These are phyloP conservation scores for Hypoxylon perforatum DNA, from an alignment of 495 filamentous ascomycete genomes.

Conservation along the genomic window DNA sequence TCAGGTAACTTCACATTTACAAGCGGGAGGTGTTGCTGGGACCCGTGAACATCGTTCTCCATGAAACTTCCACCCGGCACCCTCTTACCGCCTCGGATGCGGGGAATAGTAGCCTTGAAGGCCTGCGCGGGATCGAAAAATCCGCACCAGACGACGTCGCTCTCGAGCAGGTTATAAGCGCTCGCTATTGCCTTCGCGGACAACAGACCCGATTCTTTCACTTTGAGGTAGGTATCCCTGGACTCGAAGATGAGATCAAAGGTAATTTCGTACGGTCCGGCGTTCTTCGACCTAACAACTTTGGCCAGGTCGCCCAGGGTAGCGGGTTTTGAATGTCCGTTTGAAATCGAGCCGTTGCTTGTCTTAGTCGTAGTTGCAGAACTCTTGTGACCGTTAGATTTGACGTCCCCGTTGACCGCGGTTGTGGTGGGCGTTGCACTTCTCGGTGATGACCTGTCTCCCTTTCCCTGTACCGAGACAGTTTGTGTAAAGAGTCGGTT, in stretches of 20 bases:
- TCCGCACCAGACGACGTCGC: conserved; percentile 51
- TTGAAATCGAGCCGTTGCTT: conserved; percentile 5
- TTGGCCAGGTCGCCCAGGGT: conserved; percentile 50
- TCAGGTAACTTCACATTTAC: conserved; percentile 40
- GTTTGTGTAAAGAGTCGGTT: conserved; percentile 28
- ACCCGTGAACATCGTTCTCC: conserved; percentile 54
- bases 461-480: conserved; percentile 20
- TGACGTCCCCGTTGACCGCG: background rate
- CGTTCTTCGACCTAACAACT: conserved; percentile 62
- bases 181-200: conserved; percentile 41
- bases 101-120: conserved; percentile 57
- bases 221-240: conserved; percentile 43
- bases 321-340: conserved; percentile 11
- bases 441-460: conserved; percentile 2
- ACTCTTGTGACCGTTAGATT: background rate
- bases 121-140: conserved; percentile 59
- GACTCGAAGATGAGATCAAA: conserved; percentile 62
- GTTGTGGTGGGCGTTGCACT: background rate
- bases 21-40: conserved; percentile 48
- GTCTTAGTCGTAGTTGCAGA: background rate
- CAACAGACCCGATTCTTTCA: conserved; percentile 51
- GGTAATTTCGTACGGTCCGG: conserved; percentile 63
- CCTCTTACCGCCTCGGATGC: conserved; percentile 33
- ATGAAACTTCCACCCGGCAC: conserved; percentile 43
- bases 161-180: conserved; percentile 47